phyloP scores from a whole-genome alignment of 371 early-diverging fungal genomes.

The Mortierella sp. region DNA sequence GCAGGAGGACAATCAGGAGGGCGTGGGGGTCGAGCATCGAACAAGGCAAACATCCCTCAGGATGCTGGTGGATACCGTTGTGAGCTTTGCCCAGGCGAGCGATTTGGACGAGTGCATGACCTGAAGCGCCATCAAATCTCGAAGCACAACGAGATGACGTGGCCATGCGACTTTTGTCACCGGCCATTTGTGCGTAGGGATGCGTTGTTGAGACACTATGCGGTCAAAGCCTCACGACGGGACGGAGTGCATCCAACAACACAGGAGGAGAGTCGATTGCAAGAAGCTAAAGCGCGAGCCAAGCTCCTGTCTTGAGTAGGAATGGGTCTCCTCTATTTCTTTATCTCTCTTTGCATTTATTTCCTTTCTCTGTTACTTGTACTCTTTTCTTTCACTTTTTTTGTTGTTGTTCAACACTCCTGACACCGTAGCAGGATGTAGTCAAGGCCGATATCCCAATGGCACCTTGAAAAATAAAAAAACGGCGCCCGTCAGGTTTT shows the following conservation, averaged over 20 bases:
- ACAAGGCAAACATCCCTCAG: constrained; percentile 14
- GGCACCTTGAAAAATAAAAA: not conserved
- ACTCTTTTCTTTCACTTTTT: not conserved
- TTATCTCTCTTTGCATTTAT: not conserved
- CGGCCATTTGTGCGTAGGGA: constrained; percentile 54
- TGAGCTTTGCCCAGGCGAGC: constrained; percentile 49
- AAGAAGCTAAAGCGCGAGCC: constrained; percentile 49
- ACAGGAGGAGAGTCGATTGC: constrained; percentile 40
- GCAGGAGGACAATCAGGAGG: constrained; percentile 2
- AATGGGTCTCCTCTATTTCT: not conserved
- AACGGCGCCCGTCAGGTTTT: not conserved
- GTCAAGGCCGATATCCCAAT: not conserved
- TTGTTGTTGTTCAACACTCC: not conserved
- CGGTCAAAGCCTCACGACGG: constrained; percentile 48
- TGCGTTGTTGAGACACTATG: constrained; percentile 47
- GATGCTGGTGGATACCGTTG: constrained; percentile 52
- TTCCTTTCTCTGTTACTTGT: not conserved
- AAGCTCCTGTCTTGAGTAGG: constrained; percentile 31
- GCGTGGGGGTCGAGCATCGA: constrained; percentile 12
- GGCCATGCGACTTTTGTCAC: constrained; percentile 57
- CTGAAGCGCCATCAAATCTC: constrained; percentile 57
- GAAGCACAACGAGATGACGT: constrained; percentile 58
- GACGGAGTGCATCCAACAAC: constrained; percentile 53
- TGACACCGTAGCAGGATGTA: not conserved
- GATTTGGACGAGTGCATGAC: constrained; percentile 57